Conservation (phyloP, 2,329 filamentous ascomycete genomes). For the Talaromyces sp. region DNA sequence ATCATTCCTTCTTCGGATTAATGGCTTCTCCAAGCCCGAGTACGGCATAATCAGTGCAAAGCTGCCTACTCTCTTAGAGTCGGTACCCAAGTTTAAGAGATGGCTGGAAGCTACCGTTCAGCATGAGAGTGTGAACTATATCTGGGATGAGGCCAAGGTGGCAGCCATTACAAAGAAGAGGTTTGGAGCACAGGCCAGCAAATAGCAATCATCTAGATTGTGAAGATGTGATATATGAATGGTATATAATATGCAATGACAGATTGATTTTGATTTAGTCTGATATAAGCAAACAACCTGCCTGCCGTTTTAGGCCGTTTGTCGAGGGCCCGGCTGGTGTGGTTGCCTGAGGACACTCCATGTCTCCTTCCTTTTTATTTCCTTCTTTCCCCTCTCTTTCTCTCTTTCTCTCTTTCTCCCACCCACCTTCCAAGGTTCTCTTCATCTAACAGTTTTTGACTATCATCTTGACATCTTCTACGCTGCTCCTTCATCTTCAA, state of each 20-base stretch:
- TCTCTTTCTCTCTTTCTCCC: not conserved
- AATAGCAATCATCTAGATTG: constrained; percentile 5
- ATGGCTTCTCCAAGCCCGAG: constrained; percentile 55
- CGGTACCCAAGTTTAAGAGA: constrained; percentile 64
- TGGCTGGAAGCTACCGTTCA: constrained; percentile 63
- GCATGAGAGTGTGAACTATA: constrained; percentile 65
- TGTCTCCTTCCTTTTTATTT: not conserved
- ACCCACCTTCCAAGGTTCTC: not conserved
- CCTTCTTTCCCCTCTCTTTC: not conserved
- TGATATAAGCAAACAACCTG: not conserved
- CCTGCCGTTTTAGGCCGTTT: not conserved
- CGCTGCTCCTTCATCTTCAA: not conserved
- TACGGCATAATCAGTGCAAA: constrained; percentile 51
- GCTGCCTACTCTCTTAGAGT: constrained; percentile 49
- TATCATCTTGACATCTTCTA: not conserved
- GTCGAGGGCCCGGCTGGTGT: not conserved
- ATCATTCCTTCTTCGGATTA: constrained; percentile 65
- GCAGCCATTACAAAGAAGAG: constrained; percentile 46
- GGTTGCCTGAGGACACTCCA: not conserved
- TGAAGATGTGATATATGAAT: constrained; percentile 1
- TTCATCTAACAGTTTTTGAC: not conserved
- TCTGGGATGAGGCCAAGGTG: constrained; percentile 57
- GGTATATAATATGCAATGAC: not conserved
- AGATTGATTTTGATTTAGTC: not conserved
- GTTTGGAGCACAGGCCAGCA: constrained; percentile 25